Evolutionary conservation across 768 basidiomycete genomes (phyloP).

Genomic region (Termitomyces sp.): DNA sequence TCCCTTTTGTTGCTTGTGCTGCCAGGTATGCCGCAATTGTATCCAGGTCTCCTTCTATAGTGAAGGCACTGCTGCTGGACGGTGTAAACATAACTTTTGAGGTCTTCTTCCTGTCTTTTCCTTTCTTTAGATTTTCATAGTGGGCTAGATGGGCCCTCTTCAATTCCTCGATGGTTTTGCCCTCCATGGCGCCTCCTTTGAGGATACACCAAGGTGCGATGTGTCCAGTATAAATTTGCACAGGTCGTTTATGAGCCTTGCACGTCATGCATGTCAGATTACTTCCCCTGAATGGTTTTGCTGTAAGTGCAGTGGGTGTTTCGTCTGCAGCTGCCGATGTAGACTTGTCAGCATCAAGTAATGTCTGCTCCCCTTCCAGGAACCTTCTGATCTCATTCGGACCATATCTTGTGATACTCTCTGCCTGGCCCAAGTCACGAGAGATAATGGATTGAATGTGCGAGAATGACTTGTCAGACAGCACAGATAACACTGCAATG

Average conservation of each 20-base stretch:
- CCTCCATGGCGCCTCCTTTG: too few species aligned
- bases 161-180: too few species aligned
- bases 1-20: not conserved
- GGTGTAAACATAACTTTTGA: too few species aligned
- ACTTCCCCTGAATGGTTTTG: not conserved
- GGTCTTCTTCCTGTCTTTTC: too few species aligned
- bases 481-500: too few species aligned
- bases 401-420: not conserved
- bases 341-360: not conserved
- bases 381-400: not conserved
- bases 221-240: too few species aligned
- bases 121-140: too few species aligned
- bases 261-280: not conserved
- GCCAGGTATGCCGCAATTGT: not conserved
- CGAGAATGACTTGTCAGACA: too few species aligned
- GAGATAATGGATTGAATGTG: too few species aligned
- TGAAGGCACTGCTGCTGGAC: not conserved
- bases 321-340: not conserved
- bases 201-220: too few species aligned
- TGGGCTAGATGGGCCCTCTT: too few species aligned
- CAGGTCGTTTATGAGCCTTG: not conserved
- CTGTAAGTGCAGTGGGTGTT: not conserved
- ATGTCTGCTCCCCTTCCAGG: not conserved
- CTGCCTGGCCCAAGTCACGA: too few species aligned
- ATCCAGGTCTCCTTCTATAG: not conserved